Evolutionary conservation across 75 land plant species (phyloP).

Genomic region (Ceratopteris richardii): DNA sequence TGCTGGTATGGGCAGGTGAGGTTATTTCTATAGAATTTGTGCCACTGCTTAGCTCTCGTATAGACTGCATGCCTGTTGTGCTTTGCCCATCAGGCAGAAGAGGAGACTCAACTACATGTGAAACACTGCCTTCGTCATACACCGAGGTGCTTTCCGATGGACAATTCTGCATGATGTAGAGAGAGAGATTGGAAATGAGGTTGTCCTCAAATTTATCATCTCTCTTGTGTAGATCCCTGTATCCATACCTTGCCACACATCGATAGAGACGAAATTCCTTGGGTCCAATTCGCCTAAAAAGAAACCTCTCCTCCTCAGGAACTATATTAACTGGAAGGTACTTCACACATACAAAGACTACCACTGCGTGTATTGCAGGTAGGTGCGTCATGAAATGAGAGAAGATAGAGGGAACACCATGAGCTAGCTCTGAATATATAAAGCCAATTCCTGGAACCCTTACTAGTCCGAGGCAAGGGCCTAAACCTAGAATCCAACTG

Average conservation of each 20-base stretch:
- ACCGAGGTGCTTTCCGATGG: neutral
- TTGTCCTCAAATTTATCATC: constrained; percentile 74
- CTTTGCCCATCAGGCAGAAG: neutral
- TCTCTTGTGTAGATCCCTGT: constrained; percentile 76
- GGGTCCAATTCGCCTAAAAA: constrained; percentile 59
- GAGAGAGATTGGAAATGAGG: constrained; percentile 43
- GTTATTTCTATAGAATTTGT: too few species aligned
- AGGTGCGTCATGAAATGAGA: constrained; percentile 76
- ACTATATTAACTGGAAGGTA: constrained; percentile 71
- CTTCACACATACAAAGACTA: constrained; percentile 56
- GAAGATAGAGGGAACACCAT: constrained; percentile 78
- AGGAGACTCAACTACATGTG: too few species aligned
- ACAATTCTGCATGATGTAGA: constrained; percentile 47
- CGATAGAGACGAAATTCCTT: constrained; percentile 69
- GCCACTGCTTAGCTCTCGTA: too few species aligned
- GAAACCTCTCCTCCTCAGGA: constrained; percentile 62
- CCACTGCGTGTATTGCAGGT: constrained; percentile 67
- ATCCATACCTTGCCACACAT: constrained; percentile 81
- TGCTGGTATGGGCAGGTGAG: too few species aligned
- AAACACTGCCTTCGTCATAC: too few species aligned
- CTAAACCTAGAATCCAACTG: constrained; percentile 76
- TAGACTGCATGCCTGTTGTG: too few species aligned
- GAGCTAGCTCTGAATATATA: constrained; percentile 80
- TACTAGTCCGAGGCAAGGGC: constrained; percentile 67
- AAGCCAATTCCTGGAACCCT: constrained; percentile 92